Evolutionary conservation across 169 alveolate species (phyloP).

Genomic region (Sarcocystis neurona): DNA sequence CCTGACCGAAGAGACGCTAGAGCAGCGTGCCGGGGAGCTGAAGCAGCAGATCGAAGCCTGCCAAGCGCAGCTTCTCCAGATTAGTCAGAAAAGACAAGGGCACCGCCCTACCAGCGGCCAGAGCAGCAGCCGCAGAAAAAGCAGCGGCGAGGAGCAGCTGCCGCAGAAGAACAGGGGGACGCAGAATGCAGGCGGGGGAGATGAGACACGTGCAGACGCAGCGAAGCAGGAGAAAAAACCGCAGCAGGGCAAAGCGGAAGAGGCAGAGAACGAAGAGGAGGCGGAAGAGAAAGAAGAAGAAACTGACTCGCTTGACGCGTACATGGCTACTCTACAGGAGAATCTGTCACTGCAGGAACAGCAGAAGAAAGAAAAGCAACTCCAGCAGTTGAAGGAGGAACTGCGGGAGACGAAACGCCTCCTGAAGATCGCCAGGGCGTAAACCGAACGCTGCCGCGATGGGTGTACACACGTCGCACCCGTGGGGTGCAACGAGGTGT

Average conservation of each 20-base stretch:
- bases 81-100: too few species aligned
- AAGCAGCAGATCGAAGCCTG: not conserved
- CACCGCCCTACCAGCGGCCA: too few species aligned
- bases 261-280: not conserved
- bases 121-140: too few species aligned
- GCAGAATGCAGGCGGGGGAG: not conserved
- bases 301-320: constrained; percentile 15
- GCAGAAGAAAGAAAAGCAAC: not conserved
- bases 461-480: not conserved
- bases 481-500: too few species aligned
- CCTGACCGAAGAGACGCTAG: not conserved
- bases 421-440: not conserved
- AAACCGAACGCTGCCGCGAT: not conserved
- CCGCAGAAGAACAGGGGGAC: not conserved
- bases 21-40: not conserved
- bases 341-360: not conserved
- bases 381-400: not conserved
- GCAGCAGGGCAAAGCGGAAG: not conserved
- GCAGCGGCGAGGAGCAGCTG: too few species aligned
- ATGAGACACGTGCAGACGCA: not conserved
- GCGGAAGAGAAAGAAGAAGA: not conserved
- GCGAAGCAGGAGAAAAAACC: not conserved
- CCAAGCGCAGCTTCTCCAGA: not conserved
- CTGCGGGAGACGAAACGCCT: constrained; percentile 10
- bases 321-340: not conserved